Evolutionary conservation across 495 filamentous ascomycete genomes (phyloP).

Genomic region (Lasiosphaeria ovina): DNA sequence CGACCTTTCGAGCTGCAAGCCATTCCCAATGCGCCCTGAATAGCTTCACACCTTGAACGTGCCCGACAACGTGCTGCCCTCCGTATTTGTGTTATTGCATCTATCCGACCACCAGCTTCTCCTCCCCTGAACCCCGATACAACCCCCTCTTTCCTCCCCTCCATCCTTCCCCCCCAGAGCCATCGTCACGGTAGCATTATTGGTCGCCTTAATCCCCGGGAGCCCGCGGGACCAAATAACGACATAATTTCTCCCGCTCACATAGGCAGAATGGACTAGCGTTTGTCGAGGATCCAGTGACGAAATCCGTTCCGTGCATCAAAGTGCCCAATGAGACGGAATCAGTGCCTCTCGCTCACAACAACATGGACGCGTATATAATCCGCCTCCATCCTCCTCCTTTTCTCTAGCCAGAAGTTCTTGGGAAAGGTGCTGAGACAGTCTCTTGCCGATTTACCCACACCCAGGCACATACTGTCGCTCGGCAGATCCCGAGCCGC

Average conservation of each 20-base stretch:
- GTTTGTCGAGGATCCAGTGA: neutral
- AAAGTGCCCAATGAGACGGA: no score
- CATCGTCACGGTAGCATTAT: neutral
- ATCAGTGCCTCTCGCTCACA: no score
- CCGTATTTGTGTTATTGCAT: no score
- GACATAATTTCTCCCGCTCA: slow-evolving; percentile 1
- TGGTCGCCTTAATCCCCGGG: neutral
- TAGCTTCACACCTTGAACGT: neutral
- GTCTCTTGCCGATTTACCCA: no score
- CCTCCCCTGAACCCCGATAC: neutral
- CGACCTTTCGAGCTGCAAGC: neutral
- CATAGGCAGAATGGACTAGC: slow-evolving; percentile 2
- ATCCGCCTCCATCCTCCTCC: no score
- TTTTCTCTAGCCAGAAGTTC: no score
- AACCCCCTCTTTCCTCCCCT: neutral
- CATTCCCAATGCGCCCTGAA: neutral
- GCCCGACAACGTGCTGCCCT: neutral
- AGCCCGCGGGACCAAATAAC: neutral
- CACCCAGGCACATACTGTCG: no score
- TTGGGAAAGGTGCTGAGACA: no score
- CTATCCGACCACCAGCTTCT: no score
- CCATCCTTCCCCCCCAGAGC: neutral
- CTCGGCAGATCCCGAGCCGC: neutral
- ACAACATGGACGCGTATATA: no score
- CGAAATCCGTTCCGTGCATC: no score